These are phyloP conservation scores for Notholithocarpus densiflorus DNA, from an alignment of 306 rosid genomes.

Conservation along the genomic window DNA sequence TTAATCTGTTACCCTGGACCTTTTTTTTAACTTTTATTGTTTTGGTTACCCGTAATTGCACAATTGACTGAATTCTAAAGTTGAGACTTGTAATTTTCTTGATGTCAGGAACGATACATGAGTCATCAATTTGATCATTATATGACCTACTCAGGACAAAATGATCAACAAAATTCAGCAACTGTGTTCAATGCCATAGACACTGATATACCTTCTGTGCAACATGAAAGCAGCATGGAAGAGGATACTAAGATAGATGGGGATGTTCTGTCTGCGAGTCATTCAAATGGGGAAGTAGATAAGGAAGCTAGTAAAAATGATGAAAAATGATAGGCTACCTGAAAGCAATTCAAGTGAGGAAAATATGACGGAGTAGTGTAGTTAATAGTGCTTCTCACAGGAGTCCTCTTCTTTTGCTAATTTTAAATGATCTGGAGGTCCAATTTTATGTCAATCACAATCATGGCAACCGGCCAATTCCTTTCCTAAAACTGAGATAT, in stretches of 20 bases:
- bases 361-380: background rate
- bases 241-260: background rate
- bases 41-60: background rate
- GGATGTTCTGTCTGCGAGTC: background rate
- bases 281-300: background rate
- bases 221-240: background rate
- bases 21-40: background rate
- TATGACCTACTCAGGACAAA: background rate
- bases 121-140: background rate
- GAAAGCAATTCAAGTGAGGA: background rate
- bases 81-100: background rate
- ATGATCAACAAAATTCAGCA: background rate
- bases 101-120: background rate
- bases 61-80: background rate
- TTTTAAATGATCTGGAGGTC: too few relatives aligned
- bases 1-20: background rate
- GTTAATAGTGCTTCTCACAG: background rate
- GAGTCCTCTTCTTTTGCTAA: background rate
- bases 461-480: background rate
- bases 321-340: background rate
- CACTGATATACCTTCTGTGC: background rate
- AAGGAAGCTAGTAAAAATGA: background rate
- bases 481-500: background rate
- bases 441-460: too few relatives aligned
- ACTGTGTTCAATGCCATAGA: background rate